Conservation (phyloP, 2,329 filamentous ascomycete species). For the Cyphellophora attinorum region DNA sequence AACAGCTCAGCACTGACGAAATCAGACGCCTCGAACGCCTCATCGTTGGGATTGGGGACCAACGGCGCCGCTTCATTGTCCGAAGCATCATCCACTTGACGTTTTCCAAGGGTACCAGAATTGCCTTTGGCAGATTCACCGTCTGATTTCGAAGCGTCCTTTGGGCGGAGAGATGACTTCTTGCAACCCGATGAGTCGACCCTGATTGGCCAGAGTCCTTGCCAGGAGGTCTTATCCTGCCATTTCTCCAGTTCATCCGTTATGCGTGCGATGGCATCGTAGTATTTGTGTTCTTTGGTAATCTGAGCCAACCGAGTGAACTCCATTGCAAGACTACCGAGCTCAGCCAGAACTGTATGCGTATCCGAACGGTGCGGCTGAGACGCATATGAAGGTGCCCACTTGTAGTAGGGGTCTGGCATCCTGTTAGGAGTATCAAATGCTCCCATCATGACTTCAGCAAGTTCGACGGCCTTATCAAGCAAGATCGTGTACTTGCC, state of each 20-base stretch:
- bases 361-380: conserved; percentile 53
- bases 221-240: conserved; percentile 61
- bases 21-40: conserved; percentile 5
- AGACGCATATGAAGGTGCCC: conserved; percentile 57
- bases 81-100: conserved; percentile 7
- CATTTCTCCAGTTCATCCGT: conserved; percentile 68
- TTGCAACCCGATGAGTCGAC: conserved; percentile 61
- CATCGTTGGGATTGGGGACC: not conserved
- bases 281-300: conserved; percentile 72
- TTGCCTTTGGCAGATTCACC: not conserved
- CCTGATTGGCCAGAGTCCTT: conserved; percentile 70
- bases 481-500: conserved; percentile 52
- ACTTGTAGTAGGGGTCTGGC: conserved; percentile 72
- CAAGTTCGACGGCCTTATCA: conserved; percentile 69
- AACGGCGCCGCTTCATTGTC: conserved; percentile 11
- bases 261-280: conserved; percentile 79
- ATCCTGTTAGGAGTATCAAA: conserved; percentile 94
- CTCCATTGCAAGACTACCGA: conserved; percentile 75
- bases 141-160: not conserved
- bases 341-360: conserved; percentile 53
- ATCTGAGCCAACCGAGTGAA: conserved; percentile 84
- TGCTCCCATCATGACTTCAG: conserved; percentile 67
- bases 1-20: not conserved
- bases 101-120: conserved; percentile 1
- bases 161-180: conserved; percentile 15